A percentile compares a stretch with the other conserved stretches of the same genome.
phyloP scores from a whole-genome alignment of 768 basidiomycete genomes.

The Amanita muscaria region DNA sequence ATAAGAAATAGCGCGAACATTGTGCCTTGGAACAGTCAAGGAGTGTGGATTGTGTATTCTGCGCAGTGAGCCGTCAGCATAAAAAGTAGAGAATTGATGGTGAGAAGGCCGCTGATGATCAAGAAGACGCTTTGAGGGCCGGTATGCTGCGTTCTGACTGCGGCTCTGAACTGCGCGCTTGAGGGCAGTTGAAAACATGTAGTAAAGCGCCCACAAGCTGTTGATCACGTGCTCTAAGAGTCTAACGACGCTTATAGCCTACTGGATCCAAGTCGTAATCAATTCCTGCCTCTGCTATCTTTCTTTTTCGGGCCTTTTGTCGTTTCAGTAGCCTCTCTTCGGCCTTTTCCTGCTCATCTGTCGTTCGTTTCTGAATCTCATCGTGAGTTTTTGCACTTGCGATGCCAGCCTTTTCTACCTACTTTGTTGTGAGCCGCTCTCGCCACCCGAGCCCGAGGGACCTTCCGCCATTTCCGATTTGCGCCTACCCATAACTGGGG shows the following conservation, averaged over 20 bases:
- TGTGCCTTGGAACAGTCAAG: slow-evolving; percentile 40
- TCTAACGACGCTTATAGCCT: slow-evolving; percentile 38
- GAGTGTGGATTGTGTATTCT: slow-evolving; percentile 31
- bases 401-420: not conserved
- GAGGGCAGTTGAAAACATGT: no score
- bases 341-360: slow-evolving; percentile 56
- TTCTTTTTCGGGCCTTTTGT: slow-evolving; percentile 69
- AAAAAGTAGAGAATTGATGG: slow-evolving; percentile 43
- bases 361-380: slow-evolving; percentile 53
- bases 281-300: slow-evolving; percentile 75
- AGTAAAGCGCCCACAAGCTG: no score
- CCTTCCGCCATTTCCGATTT: slow-evolving; percentile 78
- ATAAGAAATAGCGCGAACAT: slow-evolving; percentile 75
- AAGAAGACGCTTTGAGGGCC: slow-evolving; percentile 14
- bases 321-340: slow-evolving; percentile 65
- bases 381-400: not conserved
- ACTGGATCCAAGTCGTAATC: slow-evolving; percentile 77
- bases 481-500: slow-evolving; percentile 96
- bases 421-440: slow-evolving; percentile 82
- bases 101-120: slow-evolving; percentile 39
- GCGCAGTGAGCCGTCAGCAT: slow-evolving; percentile 46
- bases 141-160: not conserved
- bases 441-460: slow-evolving; percentile 67
- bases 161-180: not conserved
- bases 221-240: not conserved